Conservation (phyloP, 768 basidiomycete species). For the Phanerodontia chrysosporium region DNA sequence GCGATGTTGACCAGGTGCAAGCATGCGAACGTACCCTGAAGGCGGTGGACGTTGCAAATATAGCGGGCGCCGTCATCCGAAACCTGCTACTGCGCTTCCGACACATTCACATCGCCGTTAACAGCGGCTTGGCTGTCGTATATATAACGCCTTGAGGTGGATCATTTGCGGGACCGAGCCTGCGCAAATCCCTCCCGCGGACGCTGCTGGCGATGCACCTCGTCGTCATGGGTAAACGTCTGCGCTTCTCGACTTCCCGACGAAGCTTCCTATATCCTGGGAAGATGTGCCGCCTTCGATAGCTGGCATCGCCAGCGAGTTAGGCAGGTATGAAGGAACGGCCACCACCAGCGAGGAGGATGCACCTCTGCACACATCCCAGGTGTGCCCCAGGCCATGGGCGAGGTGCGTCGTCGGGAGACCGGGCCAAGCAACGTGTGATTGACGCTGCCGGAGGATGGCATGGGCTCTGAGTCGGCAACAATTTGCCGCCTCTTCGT, state of each 20-base stretch:
- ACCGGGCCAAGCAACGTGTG: neutral
- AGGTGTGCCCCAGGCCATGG: neutral
- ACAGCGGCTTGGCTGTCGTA: neutral
- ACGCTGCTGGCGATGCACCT: neutral
- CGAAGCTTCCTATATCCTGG: neutral
- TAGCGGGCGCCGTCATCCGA: neutral
- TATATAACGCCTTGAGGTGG: neutral
- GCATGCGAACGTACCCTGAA: no score
- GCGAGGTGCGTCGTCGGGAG: neutral
- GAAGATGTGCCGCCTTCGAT: neutral
- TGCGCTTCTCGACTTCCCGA: neutral
- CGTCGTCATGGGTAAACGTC: neutral
- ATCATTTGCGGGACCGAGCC: neutral
- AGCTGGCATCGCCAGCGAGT: neutral
- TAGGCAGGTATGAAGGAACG: constrained; percentile 8
- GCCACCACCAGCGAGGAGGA: neutral
- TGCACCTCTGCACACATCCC: neutral
- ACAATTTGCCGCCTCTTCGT: constrained; percentile 2
- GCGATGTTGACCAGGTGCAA: no score
- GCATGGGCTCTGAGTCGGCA: neutral
- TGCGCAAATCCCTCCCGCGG: neutral
- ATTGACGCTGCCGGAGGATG: neutral
- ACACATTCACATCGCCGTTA: no score
- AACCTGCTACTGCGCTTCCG: neutral
- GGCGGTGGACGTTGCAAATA: neutral